Evolutionary conservation across 441 rosid genomes (phyloP).

Genomic region (Dalechampia spathulata): DNA sequence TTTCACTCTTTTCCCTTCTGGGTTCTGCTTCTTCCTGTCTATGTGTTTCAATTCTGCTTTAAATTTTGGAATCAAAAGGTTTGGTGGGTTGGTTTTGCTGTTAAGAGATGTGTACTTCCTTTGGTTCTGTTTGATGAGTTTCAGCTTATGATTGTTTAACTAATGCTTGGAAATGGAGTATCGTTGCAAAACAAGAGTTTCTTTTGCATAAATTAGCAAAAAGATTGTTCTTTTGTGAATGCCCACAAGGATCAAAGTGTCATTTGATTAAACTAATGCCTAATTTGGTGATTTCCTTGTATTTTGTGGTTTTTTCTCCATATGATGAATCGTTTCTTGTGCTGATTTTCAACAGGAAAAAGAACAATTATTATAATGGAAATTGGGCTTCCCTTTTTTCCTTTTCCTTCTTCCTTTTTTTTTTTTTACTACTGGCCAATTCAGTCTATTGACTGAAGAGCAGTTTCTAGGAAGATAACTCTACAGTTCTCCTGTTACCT

Average conservation of each 20-base stretch:
- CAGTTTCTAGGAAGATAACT: not conserved
- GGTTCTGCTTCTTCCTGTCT: not conserved
- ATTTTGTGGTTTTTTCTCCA: no score
- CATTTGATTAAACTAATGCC: not conserved
- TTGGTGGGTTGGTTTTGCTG: not conserved
- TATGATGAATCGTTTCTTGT: no score
- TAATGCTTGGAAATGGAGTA: no score
- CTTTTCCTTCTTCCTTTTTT: not conserved
- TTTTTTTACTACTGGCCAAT: not conserved
- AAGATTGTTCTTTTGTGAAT: not conserved
- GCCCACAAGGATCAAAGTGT: slow-evolving; percentile 3
- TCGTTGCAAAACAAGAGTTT: no score
- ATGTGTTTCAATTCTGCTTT: not conserved
- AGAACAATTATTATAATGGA: no score
- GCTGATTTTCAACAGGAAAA: no score
- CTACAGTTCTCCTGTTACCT: not conserved
- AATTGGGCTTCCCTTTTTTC: no score
- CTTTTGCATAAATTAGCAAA: not conserved
- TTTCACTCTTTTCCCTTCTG: not conserved
- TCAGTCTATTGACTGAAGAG: not conserved
- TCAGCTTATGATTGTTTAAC: not conserved
- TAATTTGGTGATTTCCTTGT: not conserved
- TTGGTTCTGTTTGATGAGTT: not conserved
- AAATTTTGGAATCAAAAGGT: not conserved
- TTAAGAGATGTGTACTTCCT: not conserved